Base-by-base conservation (phyloP, 2,329 filamentous ascomycete species). In the Aspergillus sojae region DNA sequence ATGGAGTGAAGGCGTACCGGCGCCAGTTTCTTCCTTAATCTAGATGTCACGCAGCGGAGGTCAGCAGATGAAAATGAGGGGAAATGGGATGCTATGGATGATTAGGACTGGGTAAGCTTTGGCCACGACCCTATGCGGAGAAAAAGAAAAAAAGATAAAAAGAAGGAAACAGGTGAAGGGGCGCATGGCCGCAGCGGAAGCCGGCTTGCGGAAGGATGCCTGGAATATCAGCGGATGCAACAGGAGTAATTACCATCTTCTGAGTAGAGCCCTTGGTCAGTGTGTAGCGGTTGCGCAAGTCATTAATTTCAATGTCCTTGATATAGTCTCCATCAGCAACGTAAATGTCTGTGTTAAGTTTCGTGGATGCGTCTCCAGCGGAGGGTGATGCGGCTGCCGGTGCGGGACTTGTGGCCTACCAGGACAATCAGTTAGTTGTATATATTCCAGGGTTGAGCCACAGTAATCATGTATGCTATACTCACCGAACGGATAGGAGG, bases 1-100 rank as follows among this genome's bases (percentile, higher is more conserved):
- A 71, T 70, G 70, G 73, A 73, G 68, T 72, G 79, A 80, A 78
- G 84, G 88, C 94, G 89, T 99, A 99, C 95, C 95, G 86, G 95
- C 94, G 87, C 95, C 95, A 89, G 94, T 98, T 76, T 97, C 93
- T 85, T 97, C 94, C 90, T 97, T 96, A 76, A 99, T 99, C 95
- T 99, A 94, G 75, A 91, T 91, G 82, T 88, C 89, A 95, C 87
- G 89, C 86, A 90, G 82, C 82, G 82, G 86, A 89, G 88, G 94
- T 97, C 89, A 98, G 94, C 93, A 95, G 88, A 89, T 92, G 91
- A 88, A 89, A 92, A 88, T 88, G 88, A 89, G 87, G 86, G 83
- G 79, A 79, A 71, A 72, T 70, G 65, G 74, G 65, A 78, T 80
- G 87, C 89, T 91, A 87, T 85, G 73, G 61, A 82, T 84, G 68